Base-by-base conservation (phyloP, 2,329 filamentous ascomycete species). In the Cryoendolithus antarcticus region DNA sequence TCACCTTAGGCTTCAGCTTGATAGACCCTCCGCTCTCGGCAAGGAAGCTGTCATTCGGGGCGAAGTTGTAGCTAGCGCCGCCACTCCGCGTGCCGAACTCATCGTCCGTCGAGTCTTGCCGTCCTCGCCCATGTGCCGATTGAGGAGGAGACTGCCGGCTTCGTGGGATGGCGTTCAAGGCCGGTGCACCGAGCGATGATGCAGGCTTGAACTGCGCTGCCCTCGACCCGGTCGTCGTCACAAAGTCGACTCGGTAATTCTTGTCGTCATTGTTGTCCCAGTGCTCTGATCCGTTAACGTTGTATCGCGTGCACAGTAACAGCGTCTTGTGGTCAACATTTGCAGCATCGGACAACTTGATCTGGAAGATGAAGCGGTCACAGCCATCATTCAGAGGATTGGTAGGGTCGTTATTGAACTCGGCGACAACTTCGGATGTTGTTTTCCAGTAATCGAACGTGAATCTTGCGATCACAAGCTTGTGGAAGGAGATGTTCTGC, bases 401-500 rank as follows among this genome's bases (percentile, higher is more conserved):
- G 32, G 77, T 75, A 34, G 89, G 74, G 62, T 91, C 83, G 44
- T 83, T 75, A 58, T 79, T 80, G 65, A 76, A 98, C 53, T 95
- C 86, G n/a, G 85, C 89, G 30, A 73, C 72, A 2, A 96, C 82
- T 58, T 98, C 91, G 1, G 91, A 98, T 0, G 88, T 93, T 0
- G 91, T 98, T 71, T 93, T 94, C 91, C 91, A 98, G 64, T 93
- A 91, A 61, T 98, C 91, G 34, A 95, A 73, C 0, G 91, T 98
- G 61, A 98, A 98, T 36, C 91, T 78, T 59, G 86, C 89, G 10
- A 82, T 77, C 39, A 98, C 85, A 4, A 71, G 62, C 64, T 98
- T 98, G 39, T 88, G 75, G 63, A 93, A 98, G 0, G 86, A 77
- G 32, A 96, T 63, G 61, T 98, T 98, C 57, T 81, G 78, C 13